A percentile compares a stretch with the other conserved stretches of the same genome.
Conservation (phyloP, 73 alveolate genomes). For the Breviolum minutum region DNA sequence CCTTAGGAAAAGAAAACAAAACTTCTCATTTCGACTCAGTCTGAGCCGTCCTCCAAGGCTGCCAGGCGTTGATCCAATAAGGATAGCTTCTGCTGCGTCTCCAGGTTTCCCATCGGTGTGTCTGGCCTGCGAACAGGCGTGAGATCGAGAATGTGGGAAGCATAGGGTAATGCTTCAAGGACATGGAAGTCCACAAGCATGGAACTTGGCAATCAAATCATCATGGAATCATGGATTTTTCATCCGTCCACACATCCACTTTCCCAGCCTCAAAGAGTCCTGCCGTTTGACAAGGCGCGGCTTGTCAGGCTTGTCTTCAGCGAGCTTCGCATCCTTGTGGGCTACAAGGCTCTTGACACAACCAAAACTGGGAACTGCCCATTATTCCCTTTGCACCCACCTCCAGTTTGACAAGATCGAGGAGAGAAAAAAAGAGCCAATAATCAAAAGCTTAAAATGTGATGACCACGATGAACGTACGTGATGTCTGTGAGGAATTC, state of each 20-base stretch:
- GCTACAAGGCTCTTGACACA: background rate
- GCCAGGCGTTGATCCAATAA: slow-evolving; percentile 58
- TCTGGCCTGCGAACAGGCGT: slow-evolving; percentile 26
- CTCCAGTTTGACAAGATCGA: background rate
- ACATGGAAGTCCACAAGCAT: too few relatives aligned
- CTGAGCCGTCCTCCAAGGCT: slow-evolving; percentile 45
- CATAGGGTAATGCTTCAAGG: too few relatives aligned
- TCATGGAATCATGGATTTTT: too few relatives aligned
- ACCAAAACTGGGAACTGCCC: background rate
- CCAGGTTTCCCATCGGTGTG: slow-evolving; percentile 20
- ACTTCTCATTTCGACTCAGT: background rate
- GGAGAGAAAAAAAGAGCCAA: too few relatives aligned
- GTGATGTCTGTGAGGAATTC: background rate
- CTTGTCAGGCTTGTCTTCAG: slow-evolving; percentile 46
- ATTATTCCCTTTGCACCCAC: background rate
- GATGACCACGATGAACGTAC: too few relatives aligned
- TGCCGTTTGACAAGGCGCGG: slow-evolving; percentile 47
- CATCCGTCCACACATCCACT: background rate
- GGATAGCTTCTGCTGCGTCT: background rate
- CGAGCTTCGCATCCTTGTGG: slow-evolving; percentile 58
- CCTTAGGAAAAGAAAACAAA: background rate
- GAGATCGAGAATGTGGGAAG: background rate
- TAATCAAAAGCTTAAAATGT: too few relatives aligned
- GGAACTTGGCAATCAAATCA: too few relatives aligned
- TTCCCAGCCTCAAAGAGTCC: slow-evolving; percentile 26